Conservation (phyloP, 176 grass and related monocot species). For the Pharus latifolius region DNA sequence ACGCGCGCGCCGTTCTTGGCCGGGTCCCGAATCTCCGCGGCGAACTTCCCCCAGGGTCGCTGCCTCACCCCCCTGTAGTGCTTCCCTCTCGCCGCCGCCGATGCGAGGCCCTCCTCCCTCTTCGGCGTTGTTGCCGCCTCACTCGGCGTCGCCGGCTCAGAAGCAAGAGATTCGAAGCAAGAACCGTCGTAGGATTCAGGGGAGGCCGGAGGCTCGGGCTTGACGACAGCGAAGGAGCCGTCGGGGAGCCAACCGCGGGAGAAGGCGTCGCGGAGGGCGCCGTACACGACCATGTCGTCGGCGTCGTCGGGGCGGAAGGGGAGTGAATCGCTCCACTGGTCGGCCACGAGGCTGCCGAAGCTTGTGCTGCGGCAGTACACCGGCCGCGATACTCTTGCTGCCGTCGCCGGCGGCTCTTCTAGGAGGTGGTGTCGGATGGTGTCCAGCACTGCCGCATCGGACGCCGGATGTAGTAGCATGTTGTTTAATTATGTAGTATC, state of each 20-base stretch:
- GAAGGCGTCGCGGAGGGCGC: constrained; percentile 62
- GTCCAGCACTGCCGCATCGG: constrained; percentile 18
- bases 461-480: constrained; percentile 12
- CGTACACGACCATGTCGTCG: constrained; percentile 88
- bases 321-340: constrained; percentile 72
- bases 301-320: constrained; percentile 73
- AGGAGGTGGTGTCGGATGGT: constrained; percentile 51
- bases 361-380: constrained; percentile 57
- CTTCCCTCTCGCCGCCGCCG: constrained; percentile 27
- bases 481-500: neutral
- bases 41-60: constrained; percentile 65
- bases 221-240: constrained; percentile 44
- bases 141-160: neutral
- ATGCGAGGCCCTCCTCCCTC: neutral
- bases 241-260: constrained; percentile 62
- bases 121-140: neutral
- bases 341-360: constrained; percentile 66
- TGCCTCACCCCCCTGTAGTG: constrained; percentile 62
- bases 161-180: neutral
- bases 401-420: constrained; percentile 23
- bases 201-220: constrained; percentile 28
- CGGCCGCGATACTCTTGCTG: neutral
- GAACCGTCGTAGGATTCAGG: constrained; percentile 4
- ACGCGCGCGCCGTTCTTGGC: constrained; percentile 82
- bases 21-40: constrained; percentile 56